Evolutionary conservation across 164 flowering plant genomes (phyloP), one percentile per base, ranked within the genome.

Genomic region (Umbilicus rupestris): DNA sequence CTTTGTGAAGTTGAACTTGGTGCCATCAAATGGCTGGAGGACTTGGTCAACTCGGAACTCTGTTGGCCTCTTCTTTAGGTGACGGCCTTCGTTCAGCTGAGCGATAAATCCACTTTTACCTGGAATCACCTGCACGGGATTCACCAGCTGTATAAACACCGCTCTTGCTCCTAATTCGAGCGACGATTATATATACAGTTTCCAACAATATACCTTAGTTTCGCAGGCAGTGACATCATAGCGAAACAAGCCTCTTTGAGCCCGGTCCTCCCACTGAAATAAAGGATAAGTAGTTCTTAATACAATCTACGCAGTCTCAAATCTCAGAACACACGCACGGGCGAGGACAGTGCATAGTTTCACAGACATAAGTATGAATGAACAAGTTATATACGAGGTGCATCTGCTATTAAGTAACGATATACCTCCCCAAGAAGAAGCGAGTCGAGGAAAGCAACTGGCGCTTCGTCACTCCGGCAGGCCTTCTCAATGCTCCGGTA

Each of bases 151-250:
- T 22, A 49, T 30, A 5, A 52, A 31, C 19, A 17, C 15, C 62
- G 2, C 52, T 12, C 30, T 16, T 17, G 17, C 17, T 46, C 50
- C 50, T 17, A 0, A 46, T 46, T 3, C 3, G 24, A n/a, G 8
- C 50, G 1, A 35, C n/a, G 4, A 46, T 1, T 5, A 46, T 3
- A 46, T 3, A 17, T 46, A 42, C n/a, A 62, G 17, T 15, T 62
- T 24, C 37, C 4, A 35, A 7, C 7, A 35, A 35, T 7, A 35
- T 35, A 86, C 88, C 90, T 84, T 86, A 60, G 90, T 86, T 70
- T 84, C 83, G 46, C 90, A 86, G 49, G 84, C 82, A 71, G 90
- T 84, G 68, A 86, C 90, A 74, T 86, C 90, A 68, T 86, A 84
- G 50, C 85, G 88, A 58, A 86, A 86, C 37, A 86, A 78, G 19